phyloP scores from a whole-genome alignment of 805 yeast genomes.

The Yarrowia yakushimensis region DNA sequence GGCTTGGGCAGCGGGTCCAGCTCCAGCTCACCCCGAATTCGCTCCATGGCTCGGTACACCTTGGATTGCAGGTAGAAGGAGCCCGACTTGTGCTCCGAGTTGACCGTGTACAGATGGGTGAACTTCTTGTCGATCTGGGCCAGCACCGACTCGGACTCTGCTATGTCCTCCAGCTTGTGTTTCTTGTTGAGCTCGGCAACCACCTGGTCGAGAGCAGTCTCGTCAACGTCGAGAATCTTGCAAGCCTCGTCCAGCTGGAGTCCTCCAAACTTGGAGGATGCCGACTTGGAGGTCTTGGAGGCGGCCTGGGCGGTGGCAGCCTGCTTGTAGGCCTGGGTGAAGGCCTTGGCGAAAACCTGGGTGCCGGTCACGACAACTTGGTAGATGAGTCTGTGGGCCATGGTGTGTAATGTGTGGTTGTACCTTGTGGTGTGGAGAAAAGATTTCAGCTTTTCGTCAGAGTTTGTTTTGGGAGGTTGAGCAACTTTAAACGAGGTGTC shows the following conservation, averaged over 20 bases:
- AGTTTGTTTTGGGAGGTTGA: constrained; percentile 1
- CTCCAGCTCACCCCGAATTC: constrained; percentile 74
- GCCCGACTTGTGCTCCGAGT: constrained; percentile 93
- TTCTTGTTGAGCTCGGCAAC: constrained; percentile 12
- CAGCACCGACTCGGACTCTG: constrained; percentile 36
- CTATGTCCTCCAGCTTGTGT: constrained; percentile 18
- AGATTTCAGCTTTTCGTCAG: background rate
- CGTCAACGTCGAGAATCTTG: constrained; percentile 80
- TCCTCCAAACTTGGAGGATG: constrained; percentile 56
- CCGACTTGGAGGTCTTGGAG: constrained; percentile 49
- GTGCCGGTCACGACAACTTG: constrained; percentile 94
- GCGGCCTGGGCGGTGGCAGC: constrained; percentile 87
- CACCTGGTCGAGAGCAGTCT: constrained; percentile 39
- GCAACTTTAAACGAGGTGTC: background rate
- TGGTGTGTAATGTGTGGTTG: background rate
- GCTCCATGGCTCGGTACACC: constrained; percentile 90
- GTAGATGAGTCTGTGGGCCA: constrained; percentile 88
- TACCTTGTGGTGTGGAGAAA: constrained; percentile 9
- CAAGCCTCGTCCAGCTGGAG: constrained; percentile 85
- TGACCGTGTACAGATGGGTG: constrained; percentile 78
- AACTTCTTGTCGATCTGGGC: constrained; percentile 64
- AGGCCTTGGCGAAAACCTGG: constrained; percentile 91
- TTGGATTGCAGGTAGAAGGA: constrained; percentile 91
- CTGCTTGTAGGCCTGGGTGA: constrained; percentile 94
- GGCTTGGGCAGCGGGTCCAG: constrained; percentile 23